phyloP scores from a whole-genome alignment of 169 alveolate species.

The Perkinsus olseni region DNA sequence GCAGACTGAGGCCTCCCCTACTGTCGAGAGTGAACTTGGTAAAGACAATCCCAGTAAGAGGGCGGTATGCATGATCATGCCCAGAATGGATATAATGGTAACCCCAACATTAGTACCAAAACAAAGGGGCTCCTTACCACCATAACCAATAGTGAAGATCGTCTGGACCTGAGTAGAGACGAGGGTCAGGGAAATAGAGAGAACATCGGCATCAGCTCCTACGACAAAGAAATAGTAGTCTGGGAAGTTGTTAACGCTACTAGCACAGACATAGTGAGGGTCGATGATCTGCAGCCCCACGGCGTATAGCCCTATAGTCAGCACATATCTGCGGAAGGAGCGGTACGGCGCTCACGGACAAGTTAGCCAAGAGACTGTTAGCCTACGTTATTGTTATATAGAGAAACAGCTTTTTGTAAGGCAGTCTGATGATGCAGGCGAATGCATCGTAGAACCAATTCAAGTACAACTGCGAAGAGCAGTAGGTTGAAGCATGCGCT shows the following conservation, averaged over 20 bases:
- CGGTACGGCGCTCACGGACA: not conserved
- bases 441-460: not conserved
- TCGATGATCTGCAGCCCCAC: not conserved
- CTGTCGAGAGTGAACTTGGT: not conserved
- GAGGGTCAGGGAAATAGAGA: not conserved
- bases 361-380: not conserved
- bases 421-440: not conserved
- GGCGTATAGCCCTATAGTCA: not conserved
- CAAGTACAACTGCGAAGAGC: not conserved
- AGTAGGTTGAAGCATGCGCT: not conserved
- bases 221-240: not conserved
- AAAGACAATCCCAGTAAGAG: not conserved
- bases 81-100: not conserved
- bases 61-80: not conserved
- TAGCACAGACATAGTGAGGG: not conserved
- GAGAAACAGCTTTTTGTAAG: not conserved
- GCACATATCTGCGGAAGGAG: not conserved
- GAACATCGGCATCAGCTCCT: not conserved
- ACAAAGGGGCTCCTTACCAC: not conserved
- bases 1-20: not conserved
- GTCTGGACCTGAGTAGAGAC: not conserved
- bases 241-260: not conserved
- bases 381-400: not conserved
- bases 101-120: not conserved
- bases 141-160: not conserved